Conservation (phyloP, 495 filamentous ascomycete genomes). For the Neurospora sublineolata region DNA sequence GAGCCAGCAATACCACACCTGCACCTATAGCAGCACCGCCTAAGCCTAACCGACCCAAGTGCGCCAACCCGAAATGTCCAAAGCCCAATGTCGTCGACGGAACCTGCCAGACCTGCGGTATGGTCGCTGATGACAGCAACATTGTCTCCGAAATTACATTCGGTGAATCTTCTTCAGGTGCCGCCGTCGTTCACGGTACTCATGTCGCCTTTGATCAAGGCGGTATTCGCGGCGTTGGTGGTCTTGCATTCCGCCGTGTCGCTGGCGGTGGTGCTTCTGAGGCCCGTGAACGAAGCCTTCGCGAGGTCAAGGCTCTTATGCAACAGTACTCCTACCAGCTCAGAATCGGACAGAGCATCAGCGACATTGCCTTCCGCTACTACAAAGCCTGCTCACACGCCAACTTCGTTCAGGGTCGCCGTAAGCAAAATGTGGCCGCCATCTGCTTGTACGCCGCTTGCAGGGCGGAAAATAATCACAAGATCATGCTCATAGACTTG, state of each 20-base stretch:
- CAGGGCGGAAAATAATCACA: constrained; percentile 48
- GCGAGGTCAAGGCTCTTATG: constrained; percentile 42
- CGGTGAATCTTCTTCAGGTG: constrained; percentile 70
- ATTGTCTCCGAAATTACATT: constrained; percentile 88
- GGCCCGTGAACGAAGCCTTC: constrained; percentile 58
- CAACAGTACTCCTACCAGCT: constrained; percentile 34
- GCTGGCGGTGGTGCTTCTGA: constrained; percentile 30
- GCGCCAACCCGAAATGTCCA: constrained; percentile 25
- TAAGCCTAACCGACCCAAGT: constrained; percentile 1
- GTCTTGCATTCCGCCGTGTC: constrained; percentile 25
- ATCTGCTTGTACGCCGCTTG: constrained; percentile 82
- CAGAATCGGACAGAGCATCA: constrained; percentile 45
- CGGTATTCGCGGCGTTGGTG: constrained; percentile 31
- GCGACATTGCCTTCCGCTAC: constrained; percentile 52
- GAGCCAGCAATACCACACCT: not conserved
- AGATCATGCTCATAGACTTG: constrained; percentile 86
- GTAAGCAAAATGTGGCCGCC: constrained; percentile 70
- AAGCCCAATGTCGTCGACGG: constrained; percentile 36
- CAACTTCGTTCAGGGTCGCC: constrained; percentile 84
- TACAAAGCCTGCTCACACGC: constrained; percentile 66
- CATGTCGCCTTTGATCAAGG: constrained; percentile 74
- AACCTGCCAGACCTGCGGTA: constrained; percentile 75
- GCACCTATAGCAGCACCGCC: not conserved
- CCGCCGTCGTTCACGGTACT: constrained; percentile 81
- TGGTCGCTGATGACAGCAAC: constrained; percentile 65